These are phyloP conservation scores for Fusarium sp. DNA, from an alignment of 2,329 filamentous ascomycete species.

Conservation along the genomic window DNA sequence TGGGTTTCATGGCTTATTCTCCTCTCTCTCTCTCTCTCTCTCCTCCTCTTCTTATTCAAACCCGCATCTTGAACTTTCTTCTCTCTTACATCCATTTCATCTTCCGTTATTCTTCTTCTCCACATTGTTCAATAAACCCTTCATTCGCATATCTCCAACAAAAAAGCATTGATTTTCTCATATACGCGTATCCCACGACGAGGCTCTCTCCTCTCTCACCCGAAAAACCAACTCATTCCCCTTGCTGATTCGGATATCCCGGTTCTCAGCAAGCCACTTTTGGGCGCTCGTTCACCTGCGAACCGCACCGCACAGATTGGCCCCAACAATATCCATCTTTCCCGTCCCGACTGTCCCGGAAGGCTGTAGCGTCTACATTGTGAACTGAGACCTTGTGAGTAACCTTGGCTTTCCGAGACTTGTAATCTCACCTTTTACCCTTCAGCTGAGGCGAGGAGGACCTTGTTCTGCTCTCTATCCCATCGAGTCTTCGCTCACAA, in stretches of 20 bases:
- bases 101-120: background rate
- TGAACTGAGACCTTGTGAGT: conserved; percentile 22
- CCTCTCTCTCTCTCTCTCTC: background rate
- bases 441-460: conserved; percentile 6
- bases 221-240: background rate
- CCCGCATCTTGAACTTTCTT: background rate
- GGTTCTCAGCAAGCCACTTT: conserved; percentile 32
- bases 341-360: conserved; percentile 1
- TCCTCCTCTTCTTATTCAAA: conserved; percentile 12
- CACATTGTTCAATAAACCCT: background rate
- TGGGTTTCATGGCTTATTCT: conserved; percentile 15
- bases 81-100: conserved; percentile 3
- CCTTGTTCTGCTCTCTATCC: background rate
- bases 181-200: background rate
- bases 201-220: background rate
- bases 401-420: conserved; percentile 19
- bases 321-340: conserved; percentile 20
- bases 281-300: conserved; percentile 23
- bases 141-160: background rate
- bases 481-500: background rate
- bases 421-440: conserved; percentile 23
- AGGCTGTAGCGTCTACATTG: conserved; percentile 9
- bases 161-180: background rate
- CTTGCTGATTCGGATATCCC: conserved; percentile 27
- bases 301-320: conserved; percentile 22